Evolutionary conservation across 768 basidiomycete genomes (phyloP), one percentile per base, ranked within the genome.

Genomic region (Pleurotus ostreatus): DNA sequence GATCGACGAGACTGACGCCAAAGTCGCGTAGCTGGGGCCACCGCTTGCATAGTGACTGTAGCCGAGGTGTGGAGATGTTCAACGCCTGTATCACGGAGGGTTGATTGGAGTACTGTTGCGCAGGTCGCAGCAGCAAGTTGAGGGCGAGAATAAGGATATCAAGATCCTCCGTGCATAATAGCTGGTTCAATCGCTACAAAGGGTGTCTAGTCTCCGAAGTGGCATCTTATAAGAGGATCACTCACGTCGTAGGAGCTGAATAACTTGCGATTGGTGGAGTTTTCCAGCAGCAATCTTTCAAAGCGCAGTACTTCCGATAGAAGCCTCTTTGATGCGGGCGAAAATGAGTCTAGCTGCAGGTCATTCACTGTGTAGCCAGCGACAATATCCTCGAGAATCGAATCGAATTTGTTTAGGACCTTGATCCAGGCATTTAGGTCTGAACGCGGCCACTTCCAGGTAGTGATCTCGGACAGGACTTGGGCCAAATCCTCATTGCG

Each of bases 371-470:
- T 85, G 70, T 98, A 96, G 70, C 88, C 86, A 58, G 78, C 78
- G 68, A 97, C 89, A 62, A 86, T 77, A 40, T 84, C 84, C 65
- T 90, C 94, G 62, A 98, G 80, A 61, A 97, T 84, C 57, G 77
- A 76, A 74, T 99, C 97, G 68, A 99, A 94, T 68, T 89, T 90
- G 80, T 99, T 96, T 47, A 99, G 83, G 57, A 95, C 92, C 67
- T 88, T 87, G 69, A 93, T 86, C 97, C 97, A 99, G 56, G 90
- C 86, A 73, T 97, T 94, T 59, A 99, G 81, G 77, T 99, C 97
- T 55, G 94, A 94, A 60, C 97, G 84, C 37, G 94, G 92, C 88
- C 92, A 98, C 68, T 82, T 87, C 97, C 97, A 99, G 3, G 78
- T 69, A 62, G 88, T 83, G 65, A 95, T 86, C 58, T 80, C 71